These are phyloP conservation scores for Wickerhamomyces canadensis DNA, from an alignment of 805 yeast genomes.

Conservation along the genomic window DNA sequence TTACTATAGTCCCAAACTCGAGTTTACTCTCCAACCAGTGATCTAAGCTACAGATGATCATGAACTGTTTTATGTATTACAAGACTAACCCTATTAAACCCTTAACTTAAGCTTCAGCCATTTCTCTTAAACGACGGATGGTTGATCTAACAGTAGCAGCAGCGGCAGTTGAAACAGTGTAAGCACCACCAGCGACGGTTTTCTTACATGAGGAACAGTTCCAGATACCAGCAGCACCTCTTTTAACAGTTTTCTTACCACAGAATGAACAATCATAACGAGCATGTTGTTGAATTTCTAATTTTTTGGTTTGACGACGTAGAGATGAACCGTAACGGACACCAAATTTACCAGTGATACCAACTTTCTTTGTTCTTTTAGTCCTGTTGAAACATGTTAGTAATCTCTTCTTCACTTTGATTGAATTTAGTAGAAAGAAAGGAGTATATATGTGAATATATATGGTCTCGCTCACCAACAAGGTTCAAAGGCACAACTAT, in stretches of 20 bases:
- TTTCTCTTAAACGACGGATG: constrained; percentile 99
- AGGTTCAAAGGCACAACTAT: no score
- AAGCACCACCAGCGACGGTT: constrained; percentile 33
- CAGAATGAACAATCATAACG: constrained; percentile 99
- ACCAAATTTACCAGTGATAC: constrained; percentile 99
- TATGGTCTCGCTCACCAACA: no score
- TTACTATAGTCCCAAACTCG: no score
- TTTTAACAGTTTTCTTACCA: constrained; percentile 97
- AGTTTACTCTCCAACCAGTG: no score
- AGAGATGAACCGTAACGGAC: constrained; percentile 99
- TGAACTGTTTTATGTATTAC: constrained; percentile 19
- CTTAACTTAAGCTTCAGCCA: constrained; percentile 90
- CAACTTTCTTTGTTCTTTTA: constrained; percentile 99
- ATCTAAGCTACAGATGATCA: constrained; percentile 5
- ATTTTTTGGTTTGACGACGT: constrained; percentile 99
- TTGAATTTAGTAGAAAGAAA: neutral
- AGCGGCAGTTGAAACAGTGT: constrained; percentile 64
- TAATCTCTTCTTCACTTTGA: constrained; percentile 14
- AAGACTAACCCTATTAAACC: constrained; percentile 8
- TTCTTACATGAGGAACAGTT: constrained; percentile 88
- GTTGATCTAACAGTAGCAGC: constrained; percentile 99
- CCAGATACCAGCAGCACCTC: constrained; percentile 99
- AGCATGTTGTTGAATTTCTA: constrained; percentile 98
- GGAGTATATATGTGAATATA: constrained; percentile 2
- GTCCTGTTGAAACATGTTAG: constrained; percentile 67